These are phyloP conservation scores for Orbilia brochopaga DNA, from an alignment of 2,329 filamentous ascomycete genomes.

Conservation along the genomic window DNA sequence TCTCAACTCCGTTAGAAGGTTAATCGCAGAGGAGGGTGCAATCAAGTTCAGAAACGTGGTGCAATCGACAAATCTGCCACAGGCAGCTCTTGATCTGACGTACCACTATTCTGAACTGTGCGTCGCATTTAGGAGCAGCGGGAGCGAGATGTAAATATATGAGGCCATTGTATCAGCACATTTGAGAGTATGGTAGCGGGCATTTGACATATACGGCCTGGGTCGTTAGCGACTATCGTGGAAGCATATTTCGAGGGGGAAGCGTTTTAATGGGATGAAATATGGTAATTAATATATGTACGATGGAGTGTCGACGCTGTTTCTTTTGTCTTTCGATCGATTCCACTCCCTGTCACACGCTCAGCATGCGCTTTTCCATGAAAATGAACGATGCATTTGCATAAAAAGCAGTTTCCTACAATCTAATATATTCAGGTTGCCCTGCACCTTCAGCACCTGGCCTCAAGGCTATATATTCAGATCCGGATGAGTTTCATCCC, in stretches of 20 bases:
- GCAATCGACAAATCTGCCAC: constrained; percentile 90
- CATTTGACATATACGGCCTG: neutral
- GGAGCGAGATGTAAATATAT: constrained; percentile 67
- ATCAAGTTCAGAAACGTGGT: constrained; percentile 98
- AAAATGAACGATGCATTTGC: neutral
- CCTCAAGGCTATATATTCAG: too few species aligned
- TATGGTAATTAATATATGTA: constrained; percentile 1
- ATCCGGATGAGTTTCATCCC: neutral
- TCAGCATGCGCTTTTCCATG: neutral
- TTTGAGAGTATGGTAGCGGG: neutral
- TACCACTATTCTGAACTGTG: constrained; percentile 96
- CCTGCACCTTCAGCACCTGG: too few species aligned
- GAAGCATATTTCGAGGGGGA: neutral
- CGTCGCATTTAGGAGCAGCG: constrained; percentile 91
- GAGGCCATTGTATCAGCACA: neutral
- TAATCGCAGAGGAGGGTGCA: constrained; percentile 96
- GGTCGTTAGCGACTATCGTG: neutral
- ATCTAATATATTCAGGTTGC: too few species aligned
- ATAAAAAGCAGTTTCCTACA: neutral
- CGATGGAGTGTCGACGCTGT: constrained; percentile 4
- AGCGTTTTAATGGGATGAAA: neutral
- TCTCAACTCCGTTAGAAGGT: constrained; percentile 81
- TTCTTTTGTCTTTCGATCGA: neutral
- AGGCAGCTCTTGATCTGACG: constrained; percentile 89
- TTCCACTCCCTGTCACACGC: neutral